Evolutionary conservation across 164 flowering plant genomes (phyloP).

Genomic region (Echeveria elegans): DNA sequence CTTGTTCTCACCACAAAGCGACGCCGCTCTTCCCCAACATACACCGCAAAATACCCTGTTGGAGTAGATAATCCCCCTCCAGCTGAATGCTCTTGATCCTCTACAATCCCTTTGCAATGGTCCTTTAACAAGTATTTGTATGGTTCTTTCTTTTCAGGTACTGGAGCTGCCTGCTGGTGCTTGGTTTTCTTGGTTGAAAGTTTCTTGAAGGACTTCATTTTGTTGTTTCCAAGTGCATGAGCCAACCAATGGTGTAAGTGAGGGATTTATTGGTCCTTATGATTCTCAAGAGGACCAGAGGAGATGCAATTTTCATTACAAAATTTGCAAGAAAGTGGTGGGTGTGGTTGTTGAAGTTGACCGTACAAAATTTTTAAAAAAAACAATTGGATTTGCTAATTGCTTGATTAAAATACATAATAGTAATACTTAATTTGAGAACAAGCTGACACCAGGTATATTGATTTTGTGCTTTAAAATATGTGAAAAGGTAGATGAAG

Average conservation of each 20-base stretch:
- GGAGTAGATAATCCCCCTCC: constrained; percentile 32
- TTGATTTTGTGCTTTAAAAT: background rate
- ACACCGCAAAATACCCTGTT: constrained; percentile 55
- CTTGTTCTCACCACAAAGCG: constrained; percentile 71
- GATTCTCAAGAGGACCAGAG: background rate
- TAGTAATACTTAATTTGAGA: background rate
- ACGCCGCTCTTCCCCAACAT: constrained; percentile 63
- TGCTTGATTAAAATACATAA: background rate
- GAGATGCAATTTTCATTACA: background rate
- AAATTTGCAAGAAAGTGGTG: constrained; percentile 2
- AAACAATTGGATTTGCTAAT: background rate
- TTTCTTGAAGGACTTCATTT: constrained; percentile 40
- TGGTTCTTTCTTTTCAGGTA: constrained; percentile 9
- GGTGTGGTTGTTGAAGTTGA: constrained; percentile 5
- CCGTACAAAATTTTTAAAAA: background rate
- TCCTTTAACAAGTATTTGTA: constrained; percentile 26
- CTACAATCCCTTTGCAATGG: background rate
- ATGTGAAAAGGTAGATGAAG: background rate
- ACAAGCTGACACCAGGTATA: background rate
- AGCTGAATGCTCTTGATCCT: constrained; percentile 13
- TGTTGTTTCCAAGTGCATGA: constrained; percentile 17
- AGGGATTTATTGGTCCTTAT: background rate
- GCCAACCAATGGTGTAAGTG: background rate
- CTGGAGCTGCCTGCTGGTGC: constrained; percentile 1
- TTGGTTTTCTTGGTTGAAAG: constrained; percentile 29